Percentiles rank a stretch among this genome's conserved stretches.
phyloP scores from a whole-genome alignment of 2,329 filamentous ascomycete species.

The Aspergillus hiratsukae region DNA sequence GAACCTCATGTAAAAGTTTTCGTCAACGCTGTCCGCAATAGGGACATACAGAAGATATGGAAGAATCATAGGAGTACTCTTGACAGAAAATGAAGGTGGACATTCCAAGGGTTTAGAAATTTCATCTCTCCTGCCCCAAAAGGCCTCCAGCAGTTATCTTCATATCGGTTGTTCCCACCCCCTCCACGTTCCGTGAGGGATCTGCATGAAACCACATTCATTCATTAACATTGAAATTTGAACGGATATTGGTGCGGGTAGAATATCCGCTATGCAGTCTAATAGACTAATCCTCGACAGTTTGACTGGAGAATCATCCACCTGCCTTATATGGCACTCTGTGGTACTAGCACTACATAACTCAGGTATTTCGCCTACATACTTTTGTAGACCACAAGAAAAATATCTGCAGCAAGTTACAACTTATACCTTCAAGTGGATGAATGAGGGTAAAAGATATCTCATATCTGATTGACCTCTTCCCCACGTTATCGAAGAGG shows the following conservation, averaged over 20 bases:
- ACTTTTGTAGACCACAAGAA: neutral
- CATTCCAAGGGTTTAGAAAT: neutral
- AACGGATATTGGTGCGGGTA: neutral
- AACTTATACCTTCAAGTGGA: neutral
- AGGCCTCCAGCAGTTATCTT: neutral
- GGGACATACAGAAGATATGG: neutral
- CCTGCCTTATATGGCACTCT: neutral
- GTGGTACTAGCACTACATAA: neutral
- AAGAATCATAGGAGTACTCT: neutral
- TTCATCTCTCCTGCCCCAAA: neutral
- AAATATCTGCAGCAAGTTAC: neutral
- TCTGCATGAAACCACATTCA: neutral
- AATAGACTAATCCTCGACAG: neutral
- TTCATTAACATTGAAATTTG: neutral
- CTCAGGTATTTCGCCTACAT: neutral
- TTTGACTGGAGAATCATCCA: neutral
- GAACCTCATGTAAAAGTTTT: too few species aligned
- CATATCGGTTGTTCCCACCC: neutral
- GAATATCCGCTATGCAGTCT: neutral
- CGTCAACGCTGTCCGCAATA: too few species aligned
- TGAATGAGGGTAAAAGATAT: neutral
- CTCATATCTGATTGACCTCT: neutral
- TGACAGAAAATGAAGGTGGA: neutral
- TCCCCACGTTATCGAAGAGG: neutral
- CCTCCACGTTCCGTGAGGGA: neutral